Base-by-base conservation (phyloP, 2,329 filamentous ascomycete species). In the Aspergillus hiratsukae region DNA sequence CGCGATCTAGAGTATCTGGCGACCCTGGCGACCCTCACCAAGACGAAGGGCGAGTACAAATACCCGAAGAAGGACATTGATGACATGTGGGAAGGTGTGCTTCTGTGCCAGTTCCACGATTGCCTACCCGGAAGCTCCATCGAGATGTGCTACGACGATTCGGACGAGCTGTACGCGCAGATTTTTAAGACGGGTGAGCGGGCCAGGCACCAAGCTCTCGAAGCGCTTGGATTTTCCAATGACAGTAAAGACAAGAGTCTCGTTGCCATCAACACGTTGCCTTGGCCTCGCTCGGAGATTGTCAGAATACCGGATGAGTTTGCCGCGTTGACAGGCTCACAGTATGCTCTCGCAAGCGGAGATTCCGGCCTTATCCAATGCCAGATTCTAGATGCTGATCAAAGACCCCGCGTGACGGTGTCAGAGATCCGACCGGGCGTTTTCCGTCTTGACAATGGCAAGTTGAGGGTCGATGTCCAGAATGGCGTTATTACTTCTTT, bases 61-160 rank as follows among this genome's bases (percentile, higher is more conserved):
- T 99, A 97, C 70, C 94, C 94, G 9, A 97, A 96, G 75, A 85
- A 89, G 69, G 86, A 94, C n/a, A 87, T 99, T 54, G 94, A 99
- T 69, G 83, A 88, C 56, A 95, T 99, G 86, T 99, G 94, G 94
- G 93, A 97, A 77, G 82, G 83, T 54, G 88, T 93, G 3, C 81
- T 97, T 25, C 83, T 97, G 27, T 97, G 93, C 64, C 94, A 99
- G 68, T 99, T 99, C 80, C 94, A 99, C 63, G 94, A 99, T 71
- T 97, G 94, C 71, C 81, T 99, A 52, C 94, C 94, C 0, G 94
- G 94, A 55, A 97, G 91, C 70, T 90, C 86, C 35, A 97, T 99
- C 65, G 92, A 95, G 73, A 97, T 97, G 91, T 96, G 91, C 73
- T 97, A 97, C 67, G 90, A 96, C 71, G 94, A 99, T 70, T 96